Evolutionary conservation across 306 rosid genomes (phyloP), one percentile per base, ranked within the genome.

Genomic region (Vachellia collinsii): DNA sequence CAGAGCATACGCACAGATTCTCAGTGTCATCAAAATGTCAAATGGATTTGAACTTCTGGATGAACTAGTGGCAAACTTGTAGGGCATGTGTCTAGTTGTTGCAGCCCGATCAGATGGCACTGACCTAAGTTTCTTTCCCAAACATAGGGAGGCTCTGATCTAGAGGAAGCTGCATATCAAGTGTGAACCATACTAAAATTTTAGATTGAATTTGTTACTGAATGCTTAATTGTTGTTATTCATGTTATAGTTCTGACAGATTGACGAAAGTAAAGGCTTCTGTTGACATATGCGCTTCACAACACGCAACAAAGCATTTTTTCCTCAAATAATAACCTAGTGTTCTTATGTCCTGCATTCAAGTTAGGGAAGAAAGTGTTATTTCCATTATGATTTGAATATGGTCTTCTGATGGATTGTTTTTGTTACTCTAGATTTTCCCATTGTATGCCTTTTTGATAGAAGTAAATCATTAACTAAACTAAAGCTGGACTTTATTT

Each of bases 141-240:
- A 81, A 20, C 43, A 67, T 77, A n/a, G 9, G 22, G 25, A 29
- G 20, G 44, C 16, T 51, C 37, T 54, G 67, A 4, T 47, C 19
- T 37, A 23, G 56, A 85, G 63, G 78, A 59, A 36, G 72, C 56
- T 68, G 75, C 66, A 46, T 77, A 67, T 78, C 47, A 73, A 43
- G 71, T 58, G 70, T 77, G 65, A 68, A 42, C 50, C 16, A 7
- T 41, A 7, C 13, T 70, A 34, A 70, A 59, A 36, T 77, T 83
- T 43, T 41, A 22, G 53, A 54, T 53, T 34, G 7, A 42, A 37
- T 43, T 79, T 69, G 16, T 13, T 20, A 16, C 56, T 53, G 44
- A 66, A 34, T 19, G 51, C 58, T 76, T 44, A 48, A 36, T 44
- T 44, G 42, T 43, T 75, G 36, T 72, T 71, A 62, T 37, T 10